Percentiles rank a stretch among this genome's conserved stretches.
Conservation (phyloP, 331 rosid genomes). For the Phaseolus coccineus region DNA sequence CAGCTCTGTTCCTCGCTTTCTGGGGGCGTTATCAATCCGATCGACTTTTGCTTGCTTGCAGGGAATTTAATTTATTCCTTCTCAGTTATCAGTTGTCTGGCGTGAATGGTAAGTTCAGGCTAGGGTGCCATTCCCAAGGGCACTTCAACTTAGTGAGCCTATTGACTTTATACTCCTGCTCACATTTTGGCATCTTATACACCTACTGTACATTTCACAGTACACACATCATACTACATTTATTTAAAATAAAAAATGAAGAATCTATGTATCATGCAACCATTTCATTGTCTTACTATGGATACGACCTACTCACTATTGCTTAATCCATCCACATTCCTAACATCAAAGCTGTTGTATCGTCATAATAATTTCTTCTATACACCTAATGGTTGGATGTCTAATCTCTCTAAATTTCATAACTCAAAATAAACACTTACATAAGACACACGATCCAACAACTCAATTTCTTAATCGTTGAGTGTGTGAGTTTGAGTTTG, state of each 20-base stretch:
- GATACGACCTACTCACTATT: too few species aligned
- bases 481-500: too few species aligned
- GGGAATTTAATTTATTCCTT: slow-evolving; percentile 35
- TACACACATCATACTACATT: neutral
- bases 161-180: slow-evolving; percentile 1
- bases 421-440: too few species aligned
- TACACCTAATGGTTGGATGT: too few species aligned
- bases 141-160: slow-evolving; percentile 4
- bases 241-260: neutral
- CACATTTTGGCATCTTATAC: slow-evolving; percentile 8
- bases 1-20: slow-evolving; percentile 29
- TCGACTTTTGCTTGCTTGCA: slow-evolving; percentile 34
- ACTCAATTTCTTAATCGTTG: too few species aligned
- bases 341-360: too few species aligned
- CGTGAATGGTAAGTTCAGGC: slow-evolving; percentile 34
- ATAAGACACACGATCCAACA: too few species aligned
- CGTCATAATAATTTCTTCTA: too few species aligned
- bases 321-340: too few species aligned
- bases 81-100: slow-evolving; percentile 30
- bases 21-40: slow-evolving; percentile 31
- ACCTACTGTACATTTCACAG: neutral
- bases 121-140: slow-evolving; percentile 24
- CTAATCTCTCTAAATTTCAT: too few species aligned
- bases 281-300: neutral
- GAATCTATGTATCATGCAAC: neutral